phyloP scores from a whole-genome alignment of 2,329 filamentous ascomycete species.

The Alternaria brassicicola region DNA sequence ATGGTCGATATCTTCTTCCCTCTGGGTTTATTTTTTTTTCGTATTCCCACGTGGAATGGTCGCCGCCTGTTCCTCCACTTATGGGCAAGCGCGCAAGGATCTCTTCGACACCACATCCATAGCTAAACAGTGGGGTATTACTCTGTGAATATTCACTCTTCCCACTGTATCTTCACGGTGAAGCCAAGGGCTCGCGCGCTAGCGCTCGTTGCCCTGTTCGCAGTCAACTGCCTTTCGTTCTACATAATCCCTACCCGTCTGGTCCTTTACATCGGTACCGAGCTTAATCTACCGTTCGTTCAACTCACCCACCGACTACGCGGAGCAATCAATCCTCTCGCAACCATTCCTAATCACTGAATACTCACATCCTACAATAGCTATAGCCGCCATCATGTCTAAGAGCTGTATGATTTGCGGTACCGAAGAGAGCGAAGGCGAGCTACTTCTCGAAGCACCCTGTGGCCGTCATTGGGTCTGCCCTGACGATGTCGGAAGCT shows the following conservation, averaged over 20 bases:
- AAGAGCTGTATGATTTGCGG: constrained; percentile 34
- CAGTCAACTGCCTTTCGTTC: not conserved
- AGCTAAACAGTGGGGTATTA: not conserved
- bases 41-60: not conserved
- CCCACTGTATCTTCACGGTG: not conserved
- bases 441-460: constrained; percentile 25
- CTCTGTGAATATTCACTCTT: not conserved
- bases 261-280: not conserved
- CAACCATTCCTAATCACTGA: not conserved
- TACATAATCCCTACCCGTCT: not conserved
- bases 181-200: not conserved
- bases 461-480: constrained; percentile 36
- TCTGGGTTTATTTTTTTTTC: not conserved
- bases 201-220: not conserved
- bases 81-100: not conserved
- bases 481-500: constrained; percentile 26
- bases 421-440: constrained; percentile 23
- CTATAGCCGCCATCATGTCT: not conserved
- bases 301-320: not conserved
- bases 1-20: not conserved
- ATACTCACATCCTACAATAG: not conserved
- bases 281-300: not conserved
- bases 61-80: not conserved
- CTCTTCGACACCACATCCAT: not conserved
- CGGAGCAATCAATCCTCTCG: not conserved